Percentiles rank a stretch among this genome's conserved stretches.
phyloP scores from a whole-genome alignment of 169 alveolate genomes.

The Plasmodium coatneyi region DNA sequence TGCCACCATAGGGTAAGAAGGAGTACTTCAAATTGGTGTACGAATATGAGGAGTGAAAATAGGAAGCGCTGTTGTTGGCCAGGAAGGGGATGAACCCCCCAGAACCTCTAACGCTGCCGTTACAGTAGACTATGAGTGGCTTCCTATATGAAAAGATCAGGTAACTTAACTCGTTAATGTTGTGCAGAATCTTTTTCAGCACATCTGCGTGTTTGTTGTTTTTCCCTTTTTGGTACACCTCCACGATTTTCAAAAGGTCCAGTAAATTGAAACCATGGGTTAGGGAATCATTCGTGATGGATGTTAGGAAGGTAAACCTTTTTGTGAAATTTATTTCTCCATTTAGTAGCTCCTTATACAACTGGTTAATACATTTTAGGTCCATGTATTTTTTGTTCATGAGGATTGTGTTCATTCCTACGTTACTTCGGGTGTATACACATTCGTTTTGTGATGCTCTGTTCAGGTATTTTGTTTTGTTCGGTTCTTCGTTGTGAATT shows the following conservation, averaged over 20 bases:
- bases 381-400: constrained; percentile 40
- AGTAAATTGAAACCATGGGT: constrained; percentile 64
- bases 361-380: constrained; percentile 68
- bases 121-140: constrained; percentile 82
- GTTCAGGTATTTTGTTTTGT: constrained; percentile 54
- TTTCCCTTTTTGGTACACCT: constrained; percentile 74
- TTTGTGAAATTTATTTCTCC: constrained; percentile 82
- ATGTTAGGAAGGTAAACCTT: constrained; percentile 80
- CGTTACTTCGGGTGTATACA: constrained; percentile 38
- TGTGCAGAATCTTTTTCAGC: constrained; percentile 67
- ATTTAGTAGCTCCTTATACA: constrained; percentile 77
- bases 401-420: constrained; percentile 59
- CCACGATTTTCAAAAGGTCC: constrained; percentile 77
- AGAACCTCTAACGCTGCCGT: constrained; percentile 82
- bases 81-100: constrained; percentile 78
- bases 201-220: constrained; percentile 14
- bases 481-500: constrained; percentile 44
- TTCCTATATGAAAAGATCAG: constrained; percentile 79
- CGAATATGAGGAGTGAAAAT: constrained; percentile 76
- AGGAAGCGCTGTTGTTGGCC: constrained; percentile 79
- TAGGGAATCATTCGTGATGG: constrained; percentile 76
- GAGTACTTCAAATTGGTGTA: constrained; percentile 59
- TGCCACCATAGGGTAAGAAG: constrained; percentile 81
- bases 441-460: constrained; percentile 12
- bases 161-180: constrained; percentile 79